phyloP scores from a whole-genome alignment of 2,329 filamentous ascomycete genomes.

The Ceratocystis variospora region DNA sequence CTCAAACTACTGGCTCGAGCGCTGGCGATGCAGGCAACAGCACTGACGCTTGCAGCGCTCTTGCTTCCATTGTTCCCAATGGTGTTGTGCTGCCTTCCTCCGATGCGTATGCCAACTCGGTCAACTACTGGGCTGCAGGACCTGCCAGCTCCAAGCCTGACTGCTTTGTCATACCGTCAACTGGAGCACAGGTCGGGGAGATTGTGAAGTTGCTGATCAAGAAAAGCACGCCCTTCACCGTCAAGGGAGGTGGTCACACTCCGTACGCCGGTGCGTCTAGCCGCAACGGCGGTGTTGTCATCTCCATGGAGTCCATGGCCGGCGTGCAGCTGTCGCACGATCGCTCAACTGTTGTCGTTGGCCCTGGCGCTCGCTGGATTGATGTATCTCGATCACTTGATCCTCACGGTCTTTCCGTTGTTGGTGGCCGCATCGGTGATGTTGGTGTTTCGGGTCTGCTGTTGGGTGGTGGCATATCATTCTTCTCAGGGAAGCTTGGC shows the following conservation, averaged over 20 bases:
- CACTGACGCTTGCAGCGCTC: neutral
- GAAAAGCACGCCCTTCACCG: constrained; percentile 28
- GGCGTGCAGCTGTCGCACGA: constrained; percentile 19
- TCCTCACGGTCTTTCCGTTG: constrained; percentile 28
- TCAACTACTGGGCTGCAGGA: constrained; percentile 7
- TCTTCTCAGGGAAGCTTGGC: constrained; percentile 26
- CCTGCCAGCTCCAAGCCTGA: constrained; percentile 3
- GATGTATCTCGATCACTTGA: constrained; percentile 22
- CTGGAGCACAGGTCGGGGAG: neutral
- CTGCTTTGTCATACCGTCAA: constrained; percentile 3
- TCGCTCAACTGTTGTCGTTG: constrained; percentile 29
- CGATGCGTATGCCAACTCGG: neutral
- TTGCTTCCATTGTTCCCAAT: neutral
- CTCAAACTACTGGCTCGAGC: neutral
- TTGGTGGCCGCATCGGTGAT: constrained; percentile 31
- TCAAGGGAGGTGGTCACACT: constrained; percentile 27
- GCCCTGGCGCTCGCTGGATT: constrained; percentile 34
- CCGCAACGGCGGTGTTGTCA: constrained; percentile 23
- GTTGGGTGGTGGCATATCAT: constrained; percentile 22
- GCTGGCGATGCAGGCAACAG: neutral
- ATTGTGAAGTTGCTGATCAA: constrained; percentile 8
- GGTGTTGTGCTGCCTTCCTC: constrained; percentile 9
- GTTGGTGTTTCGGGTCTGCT: constrained; percentile 25
- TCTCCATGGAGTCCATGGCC: constrained; percentile 20
- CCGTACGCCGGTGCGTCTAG: constrained; percentile 23